Base-by-base conservation (phyloP, 2,329 filamentous ascomycete species). In the Zymoseptoria crescenta region DNA sequence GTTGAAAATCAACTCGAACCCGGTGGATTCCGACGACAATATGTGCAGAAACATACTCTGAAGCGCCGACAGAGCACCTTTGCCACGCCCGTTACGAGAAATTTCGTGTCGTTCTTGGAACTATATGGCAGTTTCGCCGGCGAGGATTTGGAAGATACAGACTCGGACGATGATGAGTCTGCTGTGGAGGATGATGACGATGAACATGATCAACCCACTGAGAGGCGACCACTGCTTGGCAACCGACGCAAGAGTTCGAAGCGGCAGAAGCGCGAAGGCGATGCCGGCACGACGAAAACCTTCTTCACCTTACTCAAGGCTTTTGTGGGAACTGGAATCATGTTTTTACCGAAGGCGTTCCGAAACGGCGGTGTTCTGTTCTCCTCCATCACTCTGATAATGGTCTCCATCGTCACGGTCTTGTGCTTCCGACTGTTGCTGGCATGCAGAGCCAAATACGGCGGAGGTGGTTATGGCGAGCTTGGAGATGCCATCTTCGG, bases 271-370 rank as follows among this genome's bases (percentile, higher is more conserved):
- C 77, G 72, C 61, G 76, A 81, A 41, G 86, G 85, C 20, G 85
- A 88, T 67, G 86, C 88, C 1, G 81, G 82, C 56, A 86, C 82
- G n/a, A 74, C 81, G 48, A 88, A 89, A 75, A 86, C 88, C 0
- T 91, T 91, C 74, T 90, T 91, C 72, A 91, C 87, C 0, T 77
- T 91, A 8, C 76, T 91, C 55, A 91, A 91, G 72, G 87, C 88
- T 1, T 91, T 91, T 67, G 82, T 91, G 56, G 88, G 88, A 53
- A 91, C 88, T 0, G 88, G 88, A 61, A 91, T 91, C 71, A 89
- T 91, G 84, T 91, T 91, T 69, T 72, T 91, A 51, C 88, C 88
- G 52, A 91, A 89, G 69, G 88, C 88, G 0, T 91, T 91, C 74
- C 83, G 84, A 68, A 91, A 91, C 64, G 88, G 88, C 41, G 88